Percentiles rank a stretch among this genome's conserved stretches.
Evolutionary conservation across 2,329 filamentous ascomycete species (phyloP).

Genomic region (Ophiocordyceps polyrhachis-furcata): DNA sequence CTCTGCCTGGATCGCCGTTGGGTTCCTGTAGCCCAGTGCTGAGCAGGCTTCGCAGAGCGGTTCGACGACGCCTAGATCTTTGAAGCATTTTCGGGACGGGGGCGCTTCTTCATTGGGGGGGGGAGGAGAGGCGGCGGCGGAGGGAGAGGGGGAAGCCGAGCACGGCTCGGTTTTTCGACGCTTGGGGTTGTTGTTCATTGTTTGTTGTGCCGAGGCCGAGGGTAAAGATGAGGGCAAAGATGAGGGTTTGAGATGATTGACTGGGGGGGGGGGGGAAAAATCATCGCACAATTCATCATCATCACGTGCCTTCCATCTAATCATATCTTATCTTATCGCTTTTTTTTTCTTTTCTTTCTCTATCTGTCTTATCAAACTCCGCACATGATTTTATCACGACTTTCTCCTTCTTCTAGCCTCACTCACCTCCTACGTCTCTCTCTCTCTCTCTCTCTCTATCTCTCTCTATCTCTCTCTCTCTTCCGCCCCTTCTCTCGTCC

Average conservation of each 20-base stretch:
- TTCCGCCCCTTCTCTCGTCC: not conserved
- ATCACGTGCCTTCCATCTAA: not conserved
- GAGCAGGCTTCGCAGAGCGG: conserved; percentile 78
- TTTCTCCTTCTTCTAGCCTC: not conserved
- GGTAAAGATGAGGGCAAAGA: not conserved
- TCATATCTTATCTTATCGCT: not conserved
- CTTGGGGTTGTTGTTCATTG: conserved; percentile 18
- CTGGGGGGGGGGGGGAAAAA: too few species aligned
- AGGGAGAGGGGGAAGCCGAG: not conserved
- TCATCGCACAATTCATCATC: not conserved
- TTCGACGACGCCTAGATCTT: conserved; percentile 63
- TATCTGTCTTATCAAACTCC: not conserved
- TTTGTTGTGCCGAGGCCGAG: not conserved
- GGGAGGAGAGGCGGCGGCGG: not conserved
- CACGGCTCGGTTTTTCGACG: conserved; percentile 20
- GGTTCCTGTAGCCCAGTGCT: conserved; percentile 61
- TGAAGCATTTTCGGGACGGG: conserved; percentile 36
- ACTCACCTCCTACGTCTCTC: not conserved
- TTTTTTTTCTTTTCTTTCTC: not conserved
- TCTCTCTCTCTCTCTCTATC: not conserved
- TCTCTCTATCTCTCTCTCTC: not conserved
- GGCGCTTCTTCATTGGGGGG: not conserved
- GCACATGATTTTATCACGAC: not conserved
- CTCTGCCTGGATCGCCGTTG: conserved; percentile 77
- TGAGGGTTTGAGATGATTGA: not conserved